phyloP scores from a whole-genome alignment of 1,139 yeast species.

The Diutina scorzettiae region DNA sequence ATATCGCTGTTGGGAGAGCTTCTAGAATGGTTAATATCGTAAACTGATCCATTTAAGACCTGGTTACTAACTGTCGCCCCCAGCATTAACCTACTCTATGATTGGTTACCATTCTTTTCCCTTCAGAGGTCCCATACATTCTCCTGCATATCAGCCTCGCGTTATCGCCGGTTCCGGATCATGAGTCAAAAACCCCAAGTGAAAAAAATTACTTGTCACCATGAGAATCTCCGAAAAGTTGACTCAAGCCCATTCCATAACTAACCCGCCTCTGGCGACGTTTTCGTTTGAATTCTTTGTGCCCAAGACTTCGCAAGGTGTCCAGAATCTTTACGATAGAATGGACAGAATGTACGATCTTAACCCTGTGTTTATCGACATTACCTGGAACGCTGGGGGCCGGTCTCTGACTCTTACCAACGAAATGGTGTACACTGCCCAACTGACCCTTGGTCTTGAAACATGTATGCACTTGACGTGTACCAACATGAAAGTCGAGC shows the following conservation, averaged over 20 bases:
- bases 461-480: slow-evolving; percentile 98
- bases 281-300: slow-evolving; percentile 95
- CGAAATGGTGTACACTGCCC: slow-evolving; percentile 87
- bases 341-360: slow-evolving; percentile 96
- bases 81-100: too few species aligned
- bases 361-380: slow-evolving; percentile 85
- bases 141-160: too few species aligned
- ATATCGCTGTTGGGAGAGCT: too few species aligned
- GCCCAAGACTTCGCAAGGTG: slow-evolving; percentile 97
- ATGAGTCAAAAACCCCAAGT: too few species aligned
- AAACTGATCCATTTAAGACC: too few species aligned
- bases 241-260: slow-evolving; percentile 30
- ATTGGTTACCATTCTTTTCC: too few species aligned
- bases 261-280: slow-evolving; percentile 47
- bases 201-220: too few species aligned
- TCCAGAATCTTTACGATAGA: slow-evolving; percentile 88
- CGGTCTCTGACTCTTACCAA: slow-evolving; percentile 68
- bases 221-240: slow-evolving; percentile 49
- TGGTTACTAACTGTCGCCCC: too few species aligned
- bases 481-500: slow-evolving; percentile 78
- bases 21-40: too few species aligned
- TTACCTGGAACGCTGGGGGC: slow-evolving; percentile 99
- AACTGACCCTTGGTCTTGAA: slow-evolving; percentile 84
- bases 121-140: too few species aligned
- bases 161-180: too few species aligned